Conservation (phyloP, 2,329 filamentous ascomycete genomes). For the Botrytis fabae region DNA sequence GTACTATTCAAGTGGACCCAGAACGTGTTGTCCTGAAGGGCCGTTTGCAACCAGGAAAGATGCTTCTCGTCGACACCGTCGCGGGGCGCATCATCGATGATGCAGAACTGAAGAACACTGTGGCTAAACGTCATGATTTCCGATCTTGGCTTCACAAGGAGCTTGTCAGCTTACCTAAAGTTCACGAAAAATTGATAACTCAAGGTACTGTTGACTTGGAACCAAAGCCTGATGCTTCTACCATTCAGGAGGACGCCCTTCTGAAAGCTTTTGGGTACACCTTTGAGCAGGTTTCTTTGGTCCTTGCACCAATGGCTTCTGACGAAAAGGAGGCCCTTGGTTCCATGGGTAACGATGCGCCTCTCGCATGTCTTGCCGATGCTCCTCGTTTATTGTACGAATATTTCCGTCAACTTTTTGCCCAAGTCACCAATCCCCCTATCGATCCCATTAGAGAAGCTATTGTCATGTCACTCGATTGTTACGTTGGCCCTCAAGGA, state of each 20-base stretch:
- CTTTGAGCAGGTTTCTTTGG: constrained; percentile 88
- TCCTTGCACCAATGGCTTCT: constrained; percentile 92
- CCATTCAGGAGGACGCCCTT: constrained; percentile 80
- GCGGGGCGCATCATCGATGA: constrained; percentile 93
- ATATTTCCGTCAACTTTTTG: constrained; percentile 97
- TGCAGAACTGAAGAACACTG: constrained; percentile 83
- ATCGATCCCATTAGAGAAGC: constrained; percentile 97
- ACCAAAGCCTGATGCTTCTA: constrained; percentile 64
- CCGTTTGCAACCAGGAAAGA: constrained; percentile 88
- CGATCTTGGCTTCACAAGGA: constrained; percentile 83
- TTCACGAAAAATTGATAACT: constrained; percentile 62
- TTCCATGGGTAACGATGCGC: constrained; percentile 97
- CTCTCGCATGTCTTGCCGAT: constrained; percentile 85
- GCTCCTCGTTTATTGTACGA: constrained; percentile 88
- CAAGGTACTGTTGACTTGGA: constrained; percentile 63
- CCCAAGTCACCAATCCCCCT: constrained; percentile 95
- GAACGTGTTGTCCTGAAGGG: constrained; percentile 91
- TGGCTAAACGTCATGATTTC: constrained; percentile 86
- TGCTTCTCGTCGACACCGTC: constrained; percentile 92
- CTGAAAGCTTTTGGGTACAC: constrained; percentile 91
- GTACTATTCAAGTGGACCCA: constrained; percentile 87
- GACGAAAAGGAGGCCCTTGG: constrained; percentile 96
- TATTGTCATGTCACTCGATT: constrained; percentile 96
- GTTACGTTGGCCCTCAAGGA: constrained; percentile 93
- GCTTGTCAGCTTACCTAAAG: constrained; percentile 75